Conservation (phyloP, 1,284 basidiomycete genomes). For the Ceratobasidium sp. region DNA sequence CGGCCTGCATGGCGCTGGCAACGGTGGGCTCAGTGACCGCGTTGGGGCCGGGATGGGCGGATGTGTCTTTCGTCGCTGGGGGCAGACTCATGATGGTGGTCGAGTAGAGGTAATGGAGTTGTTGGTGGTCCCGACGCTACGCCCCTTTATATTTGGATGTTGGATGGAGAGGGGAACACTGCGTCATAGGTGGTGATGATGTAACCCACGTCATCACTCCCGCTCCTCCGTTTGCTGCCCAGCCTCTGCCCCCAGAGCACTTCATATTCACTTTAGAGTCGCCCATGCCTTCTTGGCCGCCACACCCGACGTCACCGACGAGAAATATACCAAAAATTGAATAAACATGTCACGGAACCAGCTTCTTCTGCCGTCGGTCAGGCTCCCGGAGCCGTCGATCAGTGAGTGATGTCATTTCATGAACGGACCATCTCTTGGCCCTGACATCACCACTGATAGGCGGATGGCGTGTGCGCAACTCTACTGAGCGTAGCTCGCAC, state of each 20-base stretch:
- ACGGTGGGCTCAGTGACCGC: constrained; percentile 46
- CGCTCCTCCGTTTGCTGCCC: constrained; percentile 13
- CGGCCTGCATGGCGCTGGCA: constrained; percentile 42
- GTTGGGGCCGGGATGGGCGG: constrained; percentile 47
- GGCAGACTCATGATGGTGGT: constrained; percentile 47
- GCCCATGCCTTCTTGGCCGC: neutral
- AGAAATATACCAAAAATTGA: neutral
- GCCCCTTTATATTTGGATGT: constrained; percentile 7
- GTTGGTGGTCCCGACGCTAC: neutral
- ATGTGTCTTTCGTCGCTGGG: constrained; percentile 47
- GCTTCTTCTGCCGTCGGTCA: constrained; percentile 15
- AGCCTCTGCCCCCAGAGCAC: constrained; percentile 5
- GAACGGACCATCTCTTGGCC: neutral
- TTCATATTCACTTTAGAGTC: neutral
- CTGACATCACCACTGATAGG: constrained; percentile 16
- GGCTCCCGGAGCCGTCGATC: constrained; percentile 19
- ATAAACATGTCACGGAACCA: neutral
- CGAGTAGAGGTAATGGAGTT: constrained; percentile 8
- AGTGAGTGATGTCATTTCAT: constrained; percentile 10
- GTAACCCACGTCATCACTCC: constrained; percentile 4
- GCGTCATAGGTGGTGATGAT: constrained; percentile 19
- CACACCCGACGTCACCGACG: neutral
- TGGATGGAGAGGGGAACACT: neutral
- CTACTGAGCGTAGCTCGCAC: no score
- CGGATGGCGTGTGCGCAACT: constrained; percentile 1